Evolutionary conservation across 352 stramenopile species (phyloP).

Genomic region (Phytophthora pseudosyringae): DNA sequence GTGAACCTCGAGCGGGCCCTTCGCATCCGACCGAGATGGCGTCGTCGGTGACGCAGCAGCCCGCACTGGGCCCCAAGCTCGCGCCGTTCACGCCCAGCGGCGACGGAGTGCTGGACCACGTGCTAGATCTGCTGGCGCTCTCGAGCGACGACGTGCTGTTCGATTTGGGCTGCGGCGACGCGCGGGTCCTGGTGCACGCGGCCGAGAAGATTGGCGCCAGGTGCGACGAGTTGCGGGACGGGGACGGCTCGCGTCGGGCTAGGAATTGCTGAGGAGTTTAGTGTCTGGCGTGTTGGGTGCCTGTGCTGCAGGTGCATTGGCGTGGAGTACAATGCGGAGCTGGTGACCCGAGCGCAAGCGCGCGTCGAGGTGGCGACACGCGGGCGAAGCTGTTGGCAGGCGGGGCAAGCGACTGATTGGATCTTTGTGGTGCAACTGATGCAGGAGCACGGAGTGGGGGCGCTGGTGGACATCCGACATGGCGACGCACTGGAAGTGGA

Average conservation of each 20-base stretch:
- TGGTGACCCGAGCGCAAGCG: constrained; percentile 54
- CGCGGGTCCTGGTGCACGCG: constrained; percentile 70
- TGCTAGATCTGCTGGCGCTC: constrained; percentile 71
- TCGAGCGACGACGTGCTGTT: constrained; percentile 63
- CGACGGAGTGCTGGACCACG: constrained; percentile 63
- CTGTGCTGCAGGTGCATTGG: constrained; percentile 56
- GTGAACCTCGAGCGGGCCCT: constrained; percentile 2
- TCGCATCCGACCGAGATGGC: constrained; percentile 16
- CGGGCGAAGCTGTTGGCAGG: constrained; percentile 4
- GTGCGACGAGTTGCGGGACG: constrained; percentile 25
- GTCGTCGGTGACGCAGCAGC: constrained; percentile 9
- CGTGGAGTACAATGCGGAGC: constrained; percentile 76
- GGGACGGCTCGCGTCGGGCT: neutral
- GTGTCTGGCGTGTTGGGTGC: neutral
- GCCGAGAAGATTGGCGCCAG: constrained; percentile 50
- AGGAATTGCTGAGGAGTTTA: neutral
- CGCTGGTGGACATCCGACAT: constrained; percentile 66
- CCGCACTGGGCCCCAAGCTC: constrained; percentile 55
- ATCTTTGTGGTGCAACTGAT: constrained; percentile 12
- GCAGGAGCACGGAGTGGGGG: constrained; percentile 48
- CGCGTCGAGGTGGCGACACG: constrained; percentile 49
- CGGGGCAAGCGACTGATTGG: constrained; percentile 7
- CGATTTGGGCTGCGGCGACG: constrained; percentile 83
- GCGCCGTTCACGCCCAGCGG: constrained; percentile 84
- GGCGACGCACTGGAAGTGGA: constrained; percentile 68